These are phyloP conservation scores for Camelina neglecta DNA, from an alignment of 345 rosid genomes.

Conservation along the genomic window DNA sequence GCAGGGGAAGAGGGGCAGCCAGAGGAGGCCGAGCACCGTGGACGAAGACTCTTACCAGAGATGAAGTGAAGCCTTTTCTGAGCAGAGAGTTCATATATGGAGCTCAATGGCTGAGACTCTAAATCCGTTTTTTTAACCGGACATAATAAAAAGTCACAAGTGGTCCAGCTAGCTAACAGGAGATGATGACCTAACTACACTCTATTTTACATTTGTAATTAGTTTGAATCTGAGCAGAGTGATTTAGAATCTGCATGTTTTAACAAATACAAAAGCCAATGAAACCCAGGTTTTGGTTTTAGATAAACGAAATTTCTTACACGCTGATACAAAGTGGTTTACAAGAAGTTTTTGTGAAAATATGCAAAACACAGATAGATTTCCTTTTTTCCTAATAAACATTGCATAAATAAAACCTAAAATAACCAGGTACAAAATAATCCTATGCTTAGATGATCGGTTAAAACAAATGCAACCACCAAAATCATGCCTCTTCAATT, in stretches of 20 bases:
- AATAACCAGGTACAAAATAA: conserved; percentile 26
- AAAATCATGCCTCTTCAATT: conserved; percentile 49
- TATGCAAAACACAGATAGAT: conserved; percentile 24
- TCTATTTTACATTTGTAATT: conserved; percentile 35
- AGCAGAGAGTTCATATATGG: conserved; percentile 70
- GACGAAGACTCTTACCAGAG: conserved; percentile 57
- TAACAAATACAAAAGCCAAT: background rate
- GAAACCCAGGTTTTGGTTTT: conserved; percentile 30
- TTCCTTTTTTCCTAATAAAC: conserved; percentile 3
- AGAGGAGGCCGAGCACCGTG: conserved; percentile 65
- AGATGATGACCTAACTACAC: conserved; percentile 36
- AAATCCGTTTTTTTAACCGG: conserved; percentile 5
- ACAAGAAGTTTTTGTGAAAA: conserved; percentile 21
- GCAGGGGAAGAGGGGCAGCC: conserved; percentile 85
- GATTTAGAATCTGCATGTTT: conserved; percentile 20
- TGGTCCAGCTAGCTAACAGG: conserved; percentile 30
- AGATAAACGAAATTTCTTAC: conserved; percentile 20
- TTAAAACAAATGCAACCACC: conserved; percentile 45
- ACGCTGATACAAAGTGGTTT: conserved; percentile 29
- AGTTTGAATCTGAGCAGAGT: conserved; percentile 12
- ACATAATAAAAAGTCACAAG: background rate
- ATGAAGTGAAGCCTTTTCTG: conserved; percentile 63
- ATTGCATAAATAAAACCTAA: conserved; percentile 26
- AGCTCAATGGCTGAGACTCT: conserved; percentile 77
- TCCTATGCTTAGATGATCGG: conserved; percentile 35